phyloP scores from a whole-genome alignment of 345 rosid genomes.

The Alliaria petiolata region DNA sequence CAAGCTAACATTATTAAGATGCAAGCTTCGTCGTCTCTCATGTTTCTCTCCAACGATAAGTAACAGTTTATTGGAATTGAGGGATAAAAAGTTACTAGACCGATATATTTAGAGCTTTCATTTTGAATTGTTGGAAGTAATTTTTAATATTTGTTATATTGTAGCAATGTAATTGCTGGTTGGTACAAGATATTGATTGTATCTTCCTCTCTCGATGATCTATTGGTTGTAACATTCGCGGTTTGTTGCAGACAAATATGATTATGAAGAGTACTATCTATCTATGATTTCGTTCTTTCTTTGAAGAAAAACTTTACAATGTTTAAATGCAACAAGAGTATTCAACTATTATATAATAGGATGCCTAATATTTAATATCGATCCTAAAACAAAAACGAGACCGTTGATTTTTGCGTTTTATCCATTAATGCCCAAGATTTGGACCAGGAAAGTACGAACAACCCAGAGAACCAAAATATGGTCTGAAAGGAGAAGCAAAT shows the following conservation, averaged over 20 bases:
- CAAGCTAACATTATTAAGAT: background rate
- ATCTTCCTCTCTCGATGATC: background rate
- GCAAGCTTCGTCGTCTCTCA: slow-evolving; percentile 15
- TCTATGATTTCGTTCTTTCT: background rate
- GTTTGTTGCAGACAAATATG: background rate
- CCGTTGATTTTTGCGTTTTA: background rate
- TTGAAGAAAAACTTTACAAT: no score
- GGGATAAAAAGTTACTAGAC: background rate
- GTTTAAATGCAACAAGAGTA: no score
- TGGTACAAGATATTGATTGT: no score
- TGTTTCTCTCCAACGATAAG: slow-evolving; percentile 8
- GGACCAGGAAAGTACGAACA: background rate
- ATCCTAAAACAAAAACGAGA: background rate
- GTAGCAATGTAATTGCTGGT: background rate
- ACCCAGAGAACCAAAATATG: background rate
- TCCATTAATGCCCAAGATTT: background rate
- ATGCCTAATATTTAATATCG: background rate
- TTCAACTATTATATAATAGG: background rate
- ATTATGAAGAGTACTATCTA: background rate
- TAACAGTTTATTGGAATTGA: background rate
- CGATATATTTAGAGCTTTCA: background rate
- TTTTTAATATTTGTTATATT: background rate
- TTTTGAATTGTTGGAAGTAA: background rate
- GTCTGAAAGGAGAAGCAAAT: no score
- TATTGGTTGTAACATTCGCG: background rate